Conservation (phyloP, 768 basidiomycete species). For the Pisolithus marmoratus region DNA sequence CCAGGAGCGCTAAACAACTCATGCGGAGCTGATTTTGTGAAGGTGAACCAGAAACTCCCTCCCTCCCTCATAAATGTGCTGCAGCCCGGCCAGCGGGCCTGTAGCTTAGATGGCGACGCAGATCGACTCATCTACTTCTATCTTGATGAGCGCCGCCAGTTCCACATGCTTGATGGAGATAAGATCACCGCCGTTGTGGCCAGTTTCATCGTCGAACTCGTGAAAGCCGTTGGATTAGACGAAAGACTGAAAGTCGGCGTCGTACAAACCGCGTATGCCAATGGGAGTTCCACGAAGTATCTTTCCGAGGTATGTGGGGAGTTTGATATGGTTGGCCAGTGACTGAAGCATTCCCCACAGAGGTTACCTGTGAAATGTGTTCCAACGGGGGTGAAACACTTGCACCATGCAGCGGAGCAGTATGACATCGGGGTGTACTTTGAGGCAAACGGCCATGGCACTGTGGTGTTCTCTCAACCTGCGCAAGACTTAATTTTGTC, state of each 20-base stretch:
- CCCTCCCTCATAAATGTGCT: slow-evolving; percentile 62
- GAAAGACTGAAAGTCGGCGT: slow-evolving; percentile 80
- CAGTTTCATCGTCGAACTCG: slow-evolving; percentile 86
- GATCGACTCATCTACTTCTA: slow-evolving; percentile 97
- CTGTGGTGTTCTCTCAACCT: slow-evolving; percentile 83
- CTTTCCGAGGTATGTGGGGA: slow-evolving; percentile 58
- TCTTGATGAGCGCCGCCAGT: slow-evolving; percentile 66
- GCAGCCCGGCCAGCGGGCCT: slow-evolving; percentile 72
- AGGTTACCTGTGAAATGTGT: slow-evolving; percentile 93
- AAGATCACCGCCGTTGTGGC: slow-evolving; percentile 95
- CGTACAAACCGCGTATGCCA: slow-evolving; percentile 98
- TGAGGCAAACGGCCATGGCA: slow-evolving; percentile 98
- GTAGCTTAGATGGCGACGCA: slow-evolving; percentile 96
- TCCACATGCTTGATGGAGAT: slow-evolving; percentile 95
- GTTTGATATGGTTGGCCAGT: not conserved
- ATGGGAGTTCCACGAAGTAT: slow-evolving; percentile 94
- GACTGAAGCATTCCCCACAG: slow-evolving; percentile 35
- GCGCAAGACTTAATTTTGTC: slow-evolving; percentile 57
- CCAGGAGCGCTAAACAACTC: slow-evolving; percentile 73
- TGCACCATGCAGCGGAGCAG: slow-evolving; percentile 94
- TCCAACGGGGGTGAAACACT: slow-evolving; percentile 94
- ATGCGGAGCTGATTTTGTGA: slow-evolving; percentile 96
- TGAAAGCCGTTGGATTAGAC: slow-evolving; percentile 79
- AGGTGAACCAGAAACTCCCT: slow-evolving; percentile 85
- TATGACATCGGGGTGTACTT: slow-evolving; percentile 98